Evolutionary conservation across 176 grass and related monocot genomes (phyloP), one percentile per base, ranked within the genome.

Genomic region (sorghum (Sorghum bicolor)): DNA sequence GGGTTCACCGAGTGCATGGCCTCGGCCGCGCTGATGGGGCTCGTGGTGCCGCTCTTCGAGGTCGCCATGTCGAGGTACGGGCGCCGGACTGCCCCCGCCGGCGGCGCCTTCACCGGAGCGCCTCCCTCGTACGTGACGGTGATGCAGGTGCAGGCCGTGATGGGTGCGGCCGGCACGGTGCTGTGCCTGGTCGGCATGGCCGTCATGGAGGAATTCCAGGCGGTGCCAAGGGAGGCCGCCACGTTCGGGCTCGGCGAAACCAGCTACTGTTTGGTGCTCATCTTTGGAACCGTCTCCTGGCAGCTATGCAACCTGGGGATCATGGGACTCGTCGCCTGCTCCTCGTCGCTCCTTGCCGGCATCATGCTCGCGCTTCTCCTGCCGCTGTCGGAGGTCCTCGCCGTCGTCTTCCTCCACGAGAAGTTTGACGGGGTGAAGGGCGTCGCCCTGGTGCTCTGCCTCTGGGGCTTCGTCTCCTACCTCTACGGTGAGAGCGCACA

Each of bases 391-490:
- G 81, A 97, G 78, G 15, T 94, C 31, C 72, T 94, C 29, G 72
- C 90, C 0, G 86, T 92, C 77, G 39, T 94, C 67, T 94, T 97
- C 81, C 88, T 97, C 40, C 83, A 79, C 1, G 92, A 97, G 86
- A 97, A 97, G 39, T 97, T 97, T 48, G 85, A 85, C 34, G 89
- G 86, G 19, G 43, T 67, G 1, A 97, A 97, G 69, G 92, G 70
- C 67, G 45, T 94, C 29, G 85, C 90, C 0, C 92, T 94, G 3
- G 60, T 85, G 76, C 86, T 97, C 53, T 84, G 86, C 1, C 79
- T 97, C 16, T 92, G 92, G 94, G 94, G 94, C 5, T 94, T 97
- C 37, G 72, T 60, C 22, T 97, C 91, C 16, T 94, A 97, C 65
- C 83, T 93, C 67, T 94, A 94, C 48, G 91, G 91, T 17, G 94